These are phyloP conservation scores for Stemphylium vesicarium DNA, from an alignment of 2,329 filamentous ascomycete species.

Conservation along the genomic window DNA sequence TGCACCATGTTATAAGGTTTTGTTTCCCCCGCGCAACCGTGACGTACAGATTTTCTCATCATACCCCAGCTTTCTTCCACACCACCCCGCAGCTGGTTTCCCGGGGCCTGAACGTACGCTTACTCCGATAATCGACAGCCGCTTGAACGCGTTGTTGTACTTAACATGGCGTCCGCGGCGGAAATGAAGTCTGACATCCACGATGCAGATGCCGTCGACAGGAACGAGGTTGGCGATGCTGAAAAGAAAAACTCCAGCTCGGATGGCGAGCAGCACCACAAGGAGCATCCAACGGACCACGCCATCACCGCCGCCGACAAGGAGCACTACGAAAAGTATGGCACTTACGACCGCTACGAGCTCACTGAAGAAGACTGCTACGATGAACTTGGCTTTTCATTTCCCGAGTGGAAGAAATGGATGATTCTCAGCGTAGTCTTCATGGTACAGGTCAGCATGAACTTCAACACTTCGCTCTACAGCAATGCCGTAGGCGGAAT, in stretches of 20 bases:
- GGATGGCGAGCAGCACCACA: slow-evolving; percentile 22
- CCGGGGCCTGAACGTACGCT: not conserved
- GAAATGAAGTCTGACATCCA: slow-evolving; percentile 23
- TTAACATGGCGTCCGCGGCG: slow-evolving; percentile 25
- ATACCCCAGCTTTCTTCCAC: slow-evolving; percentile 3
- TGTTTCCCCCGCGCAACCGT: slow-evolving; percentile 1
- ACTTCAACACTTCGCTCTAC: slow-evolving; percentile 64
- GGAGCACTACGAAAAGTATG: slow-evolving; percentile 40
- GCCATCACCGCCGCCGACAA: slow-evolving; percentile 31
- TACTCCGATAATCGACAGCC: not conserved
- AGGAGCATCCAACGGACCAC: slow-evolving; percentile 23
- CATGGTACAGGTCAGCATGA: slow-evolving; percentile 63
- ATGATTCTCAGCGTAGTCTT: slow-evolving; percentile 59
- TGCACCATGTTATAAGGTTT: slow-evolving; percentile 6
- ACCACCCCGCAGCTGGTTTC: slow-evolving; percentile 1
- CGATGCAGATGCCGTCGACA: slow-evolving; percentile 22
- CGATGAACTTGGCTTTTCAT: slow-evolving; percentile 57
- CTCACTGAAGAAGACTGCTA: slow-evolving; percentile 59
- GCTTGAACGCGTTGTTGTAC: slow-evolving; percentile 1
- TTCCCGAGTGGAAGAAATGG: slow-evolving; percentile 61
- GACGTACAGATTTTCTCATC: slow-evolving; percentile 1
- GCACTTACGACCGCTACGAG: slow-evolving; percentile 55
- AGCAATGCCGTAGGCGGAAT: slow-evolving; percentile 60
- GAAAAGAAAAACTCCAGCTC: slow-evolving; percentile 37
- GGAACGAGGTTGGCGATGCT: slow-evolving; percentile 19